Base-by-base conservation (phyloP, 2,329 filamentous ascomycete genomes). In the Furcasterigmium sp. region DNA sequence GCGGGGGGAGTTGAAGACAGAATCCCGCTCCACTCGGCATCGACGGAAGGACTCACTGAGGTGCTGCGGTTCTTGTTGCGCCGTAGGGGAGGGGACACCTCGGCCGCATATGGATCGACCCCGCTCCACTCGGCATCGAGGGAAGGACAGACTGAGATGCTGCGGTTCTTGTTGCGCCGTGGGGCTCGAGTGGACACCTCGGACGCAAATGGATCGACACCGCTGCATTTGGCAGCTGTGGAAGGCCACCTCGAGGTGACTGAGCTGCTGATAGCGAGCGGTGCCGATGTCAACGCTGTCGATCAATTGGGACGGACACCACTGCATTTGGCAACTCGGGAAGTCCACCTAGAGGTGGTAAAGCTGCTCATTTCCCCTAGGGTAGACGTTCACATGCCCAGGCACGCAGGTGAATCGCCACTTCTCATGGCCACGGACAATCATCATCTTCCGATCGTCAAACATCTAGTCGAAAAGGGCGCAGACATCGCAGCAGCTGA, bases 371-470 rank as follows among this genome's bases (percentile, higher is more conserved):
- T 48, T 5, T 29, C 37, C 10, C 5, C 37, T 5, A 37, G 41
- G 4, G 35, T 42, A 13, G 17, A 46, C 20, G 8, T 28, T 5
- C 14, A 28, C 2, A 25, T 10, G 5, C 3, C 13, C 1, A 10
- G 34, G 15, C 6, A 29, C 6, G 8, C 23, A 3, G 41, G 37
- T 11, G 8, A 5, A 8, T 45, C 42, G 15, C 32, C 40, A 14
- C 28, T 50, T 19, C 3, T 21, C 7, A 41, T 38, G 38, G 46
- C 48, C 19, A 39, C 46, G 10, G 23, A 19, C 18, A 43, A 43
- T 7, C 41, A 43, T 9, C 19, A 43, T 21, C 13, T 35, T 7
- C 32, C 43, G n/a, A 30, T 45, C 20, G 45, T 39, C 17, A 37
- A 37, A 15, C 30, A 47, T 5, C 40, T 47, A 26, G 34, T 47